These are phyloP conservation scores for Fusarium compactum DNA, from an alignment of 2,329 filamentous ascomycete genomes.

Conservation along the genomic window DNA sequence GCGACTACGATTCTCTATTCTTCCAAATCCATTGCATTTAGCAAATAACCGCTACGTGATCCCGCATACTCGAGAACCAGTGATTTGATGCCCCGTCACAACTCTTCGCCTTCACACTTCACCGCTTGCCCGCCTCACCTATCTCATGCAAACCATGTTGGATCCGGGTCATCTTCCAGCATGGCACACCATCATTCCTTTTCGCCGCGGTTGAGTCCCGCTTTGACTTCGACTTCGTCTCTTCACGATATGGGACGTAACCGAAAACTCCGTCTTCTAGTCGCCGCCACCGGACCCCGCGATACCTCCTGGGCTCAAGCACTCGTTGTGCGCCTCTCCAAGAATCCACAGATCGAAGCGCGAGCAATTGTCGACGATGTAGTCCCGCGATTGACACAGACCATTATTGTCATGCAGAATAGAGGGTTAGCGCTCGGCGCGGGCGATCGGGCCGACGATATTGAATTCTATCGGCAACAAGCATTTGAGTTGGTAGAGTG, in stretches of 20 bases:
- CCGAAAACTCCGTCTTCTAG: slow-evolving; percentile 69
- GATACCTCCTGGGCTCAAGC: slow-evolving; percentile 75
- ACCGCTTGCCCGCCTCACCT: slow-evolving; percentile 46
- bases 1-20: neutral
- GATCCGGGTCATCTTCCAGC: slow-evolving; percentile 45
- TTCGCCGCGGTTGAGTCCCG: slow-evolving; percentile 49
- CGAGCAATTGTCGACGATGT: slow-evolving; percentile 75
- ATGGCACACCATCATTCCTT: slow-evolving; percentile 52
- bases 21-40: slow-evolving; percentile 1
- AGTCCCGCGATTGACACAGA: slow-evolving; percentile 71
- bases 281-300: slow-evolving; percentile 73
- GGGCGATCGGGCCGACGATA: slow-evolving; percentile 57
- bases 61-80: slow-evolving; percentile 41
- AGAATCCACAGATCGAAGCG: slow-evolving; percentile 71
- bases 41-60: slow-evolving; percentile 42
- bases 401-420: slow-evolving; percentile 71
- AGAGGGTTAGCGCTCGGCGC: slow-evolving; percentile 54
- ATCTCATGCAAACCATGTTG: slow-evolving; percentile 49
- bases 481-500: slow-evolving; percentile 81
- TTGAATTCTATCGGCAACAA: slow-evolving; percentile 64
- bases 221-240: slow-evolving; percentile 52
- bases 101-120: slow-evolving; percentile 43
- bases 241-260: slow-evolving; percentile 54
- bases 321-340: slow-evolving; percentile 75
- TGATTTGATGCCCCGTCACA: slow-evolving; percentile 52